Percentiles rank a stretch among this genome's conserved stretches.
phyloP scores from a whole-genome alignment of 1,139 yeast species.

The Saccharomyces pastorianus region DNA sequence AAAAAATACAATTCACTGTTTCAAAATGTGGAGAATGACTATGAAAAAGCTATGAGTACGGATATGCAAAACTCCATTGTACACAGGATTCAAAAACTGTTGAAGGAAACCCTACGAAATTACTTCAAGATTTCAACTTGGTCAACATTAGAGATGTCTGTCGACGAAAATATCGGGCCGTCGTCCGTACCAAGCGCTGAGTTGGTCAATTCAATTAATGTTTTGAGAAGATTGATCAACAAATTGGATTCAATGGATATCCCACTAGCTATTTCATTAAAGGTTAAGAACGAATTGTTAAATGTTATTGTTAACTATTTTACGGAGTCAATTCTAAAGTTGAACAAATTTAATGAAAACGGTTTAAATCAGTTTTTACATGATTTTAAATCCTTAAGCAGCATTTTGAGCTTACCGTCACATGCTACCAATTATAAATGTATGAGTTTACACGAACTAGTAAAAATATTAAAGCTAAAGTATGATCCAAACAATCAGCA shows the following conservation, averaged over 20 bases:
- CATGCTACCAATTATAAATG: conserved; percentile 32
- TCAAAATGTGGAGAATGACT: conserved; percentile 19
- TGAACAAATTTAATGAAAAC: conserved; percentile 44
- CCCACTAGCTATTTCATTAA: conserved; percentile 23
- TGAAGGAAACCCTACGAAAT: conserved; percentile 24
- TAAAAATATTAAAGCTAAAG: conserved; percentile 33
- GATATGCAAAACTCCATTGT: conserved; percentile 23
- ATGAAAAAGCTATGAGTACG: conserved; percentile 17
- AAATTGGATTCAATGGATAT: conserved; percentile 28
- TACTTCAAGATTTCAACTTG: conserved; percentile 28
- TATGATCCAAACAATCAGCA: conserved; percentile 35
- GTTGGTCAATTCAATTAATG: conserved; percentile 20
- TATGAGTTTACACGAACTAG: conserved; percentile 34
- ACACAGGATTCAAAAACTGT: conserved; percentile 25
- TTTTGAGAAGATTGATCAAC: conserved; percentile 25
- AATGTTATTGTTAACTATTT: conserved; percentile 42
- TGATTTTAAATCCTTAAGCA: conserved; percentile 47
- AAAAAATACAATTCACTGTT: conserved; percentile 23
- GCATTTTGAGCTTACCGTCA: conserved; percentile 34
- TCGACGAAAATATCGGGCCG: conserved; percentile 6
- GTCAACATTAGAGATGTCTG: conserved; percentile 9
- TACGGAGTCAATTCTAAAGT: conserved; percentile 52
- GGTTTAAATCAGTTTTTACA: conserved; percentile 52
- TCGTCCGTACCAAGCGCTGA: conserved; percentile 20
- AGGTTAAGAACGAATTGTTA: conserved; percentile 37